Evolutionary conservation across 2,329 filamentous ascomycete species (phyloP).

Genomic region (Trichophyton verrucosum): DNA sequence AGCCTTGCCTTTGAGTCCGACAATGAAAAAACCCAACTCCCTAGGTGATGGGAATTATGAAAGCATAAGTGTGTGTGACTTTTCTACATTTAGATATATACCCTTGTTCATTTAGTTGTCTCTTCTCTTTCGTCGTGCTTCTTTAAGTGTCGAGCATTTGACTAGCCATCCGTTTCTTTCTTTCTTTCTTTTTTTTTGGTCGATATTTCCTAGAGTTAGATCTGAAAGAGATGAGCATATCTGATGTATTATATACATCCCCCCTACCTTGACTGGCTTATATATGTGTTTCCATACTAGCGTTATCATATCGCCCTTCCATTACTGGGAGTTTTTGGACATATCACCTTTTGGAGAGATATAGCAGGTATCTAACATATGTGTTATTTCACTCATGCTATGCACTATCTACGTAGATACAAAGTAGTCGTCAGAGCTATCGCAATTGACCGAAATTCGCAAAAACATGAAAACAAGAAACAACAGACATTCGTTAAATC

Average conservation of each 20-base stretch:
- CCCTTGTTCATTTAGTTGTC: background rate
- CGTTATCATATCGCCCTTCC: background rate
- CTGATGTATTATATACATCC: background rate
- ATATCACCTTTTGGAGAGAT: background rate
- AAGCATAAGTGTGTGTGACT: background rate
- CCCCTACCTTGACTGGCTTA: background rate
- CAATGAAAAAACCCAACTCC: constrained; percentile 21
- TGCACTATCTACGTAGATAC: no score
- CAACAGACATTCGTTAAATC: no score
- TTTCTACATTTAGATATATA: background rate
- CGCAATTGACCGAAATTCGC: no score
- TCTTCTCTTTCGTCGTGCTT: background rate
- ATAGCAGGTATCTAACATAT: background rate
- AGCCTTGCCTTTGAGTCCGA: constrained; percentile 36
- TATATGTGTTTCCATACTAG: background rate
- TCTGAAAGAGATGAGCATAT: background rate
- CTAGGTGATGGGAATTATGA: background rate
- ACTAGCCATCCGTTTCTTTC: background rate
- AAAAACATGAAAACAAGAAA: no score
- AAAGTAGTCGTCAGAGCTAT: no score
- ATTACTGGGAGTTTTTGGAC: background rate
- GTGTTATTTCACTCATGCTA: background rate
- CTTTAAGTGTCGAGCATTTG: background rate
- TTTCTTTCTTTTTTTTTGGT: background rate
- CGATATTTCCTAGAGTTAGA: background rate